Conservation (phyloP, 495 filamentous ascomycete genomes). For the Penicillium macrosclerotiorum region DNA sequence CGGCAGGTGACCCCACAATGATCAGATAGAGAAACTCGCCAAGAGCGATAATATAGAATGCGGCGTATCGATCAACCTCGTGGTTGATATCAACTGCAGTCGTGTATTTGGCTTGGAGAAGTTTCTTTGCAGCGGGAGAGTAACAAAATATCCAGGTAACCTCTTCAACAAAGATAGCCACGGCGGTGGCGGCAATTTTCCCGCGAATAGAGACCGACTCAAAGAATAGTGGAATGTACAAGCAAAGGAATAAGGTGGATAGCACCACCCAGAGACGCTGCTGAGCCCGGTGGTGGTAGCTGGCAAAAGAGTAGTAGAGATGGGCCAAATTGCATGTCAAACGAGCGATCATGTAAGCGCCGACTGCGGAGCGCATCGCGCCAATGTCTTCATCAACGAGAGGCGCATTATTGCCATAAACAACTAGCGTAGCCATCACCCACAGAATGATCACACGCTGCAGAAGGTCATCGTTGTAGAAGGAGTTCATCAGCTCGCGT, state of each 20-base stretch:
- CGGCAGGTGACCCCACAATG: constrained; percentile 38
- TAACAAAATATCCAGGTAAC: constrained; percentile 33
- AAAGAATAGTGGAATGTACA: constrained; percentile 40
- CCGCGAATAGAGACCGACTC: constrained; percentile 31
- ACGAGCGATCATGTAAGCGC: constrained; percentile 36
- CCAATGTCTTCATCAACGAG: constrained; percentile 40
- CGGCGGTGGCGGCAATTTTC: constrained; percentile 39
- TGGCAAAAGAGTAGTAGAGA: constrained; percentile 35
- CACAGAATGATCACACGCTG: constrained; percentile 48
- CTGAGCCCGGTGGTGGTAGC: constrained; percentile 38
- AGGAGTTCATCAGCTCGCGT: constrained; percentile 48
- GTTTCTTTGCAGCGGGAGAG: constrained; percentile 29
- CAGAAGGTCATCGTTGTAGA: constrained; percentile 48
- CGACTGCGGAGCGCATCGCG: constrained; percentile 40
- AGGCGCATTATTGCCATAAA: constrained; percentile 49
- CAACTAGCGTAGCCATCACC: constrained; percentile 43
- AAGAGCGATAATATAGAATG: constrained; percentile 51
- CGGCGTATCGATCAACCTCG: constrained; percentile 46
- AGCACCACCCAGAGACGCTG: constrained; percentile 33
- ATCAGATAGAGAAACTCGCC: constrained; percentile 47
- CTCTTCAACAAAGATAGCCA: constrained; percentile 36
- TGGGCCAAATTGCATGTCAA: constrained; percentile 26
- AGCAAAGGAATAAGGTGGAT: constrained; percentile 27
- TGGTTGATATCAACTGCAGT: constrained; percentile 46
- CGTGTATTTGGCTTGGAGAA: constrained; percentile 34